Percentiles rank a stretch among this genome's conserved stretches.
Conservation (phyloP, 306 rosid species). For the Fragaria ananassa region DNA sequence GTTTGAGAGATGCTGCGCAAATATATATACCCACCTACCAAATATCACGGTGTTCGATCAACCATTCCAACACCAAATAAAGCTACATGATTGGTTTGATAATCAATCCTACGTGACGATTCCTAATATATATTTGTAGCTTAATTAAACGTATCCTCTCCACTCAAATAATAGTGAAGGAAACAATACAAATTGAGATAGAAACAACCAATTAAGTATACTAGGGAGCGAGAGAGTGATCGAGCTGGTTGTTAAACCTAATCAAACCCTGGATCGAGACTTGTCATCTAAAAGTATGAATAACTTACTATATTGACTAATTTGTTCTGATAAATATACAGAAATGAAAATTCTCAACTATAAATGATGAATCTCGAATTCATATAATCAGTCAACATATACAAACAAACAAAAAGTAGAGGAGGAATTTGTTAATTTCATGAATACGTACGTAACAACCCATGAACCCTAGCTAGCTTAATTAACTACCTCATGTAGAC, state of each 20-base stretch:
- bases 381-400: not conserved
- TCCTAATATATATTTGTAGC: not conserved
- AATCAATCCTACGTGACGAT: not conserved
- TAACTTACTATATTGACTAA: not conserved
- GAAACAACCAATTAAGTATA: no score
- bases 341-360: not conserved
- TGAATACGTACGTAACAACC: not conserved
- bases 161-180: not conserved
- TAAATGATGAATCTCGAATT: not conserved
- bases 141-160: not conserved
- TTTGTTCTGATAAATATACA: not conserved
- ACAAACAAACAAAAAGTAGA: not conserved
- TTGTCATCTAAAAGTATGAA: not conserved
- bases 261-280: not conserved
- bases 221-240: not conserved
- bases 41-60: not conserved
- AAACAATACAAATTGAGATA: not conserved
- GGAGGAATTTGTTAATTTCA: not conserved
- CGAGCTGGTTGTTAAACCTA: not conserved
- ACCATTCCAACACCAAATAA: not conserved
- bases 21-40: slow-evolving; percentile 11
- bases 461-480: not conserved
- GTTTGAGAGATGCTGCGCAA: not conserved
- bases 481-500: not conserved
- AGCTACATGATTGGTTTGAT: not conserved